phyloP scores from a whole-genome alignment of 805 yeast genomes.

The Pichia kluyveri region DNA sequence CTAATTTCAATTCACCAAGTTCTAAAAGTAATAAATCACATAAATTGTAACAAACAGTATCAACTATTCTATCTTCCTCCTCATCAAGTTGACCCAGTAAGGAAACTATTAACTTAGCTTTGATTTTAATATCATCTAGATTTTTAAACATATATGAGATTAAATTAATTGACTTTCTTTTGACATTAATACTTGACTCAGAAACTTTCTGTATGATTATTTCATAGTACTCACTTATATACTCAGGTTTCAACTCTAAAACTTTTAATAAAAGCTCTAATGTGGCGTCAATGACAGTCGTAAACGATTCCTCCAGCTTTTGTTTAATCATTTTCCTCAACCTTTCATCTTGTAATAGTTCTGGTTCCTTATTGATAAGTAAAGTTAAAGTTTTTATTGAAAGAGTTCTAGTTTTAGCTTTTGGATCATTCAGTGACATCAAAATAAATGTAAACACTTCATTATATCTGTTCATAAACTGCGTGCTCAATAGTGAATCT shows the following conservation, averaged over 20 bases:
- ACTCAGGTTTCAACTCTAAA: constrained; percentile 33
- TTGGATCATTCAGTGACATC: constrained; percentile 37
- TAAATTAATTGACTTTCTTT: constrained; percentile 52
- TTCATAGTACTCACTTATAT: constrained; percentile 39
- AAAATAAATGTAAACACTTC: constrained; percentile 42
- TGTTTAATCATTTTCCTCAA: constrained; percentile 45
- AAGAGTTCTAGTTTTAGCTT: constrained; percentile 46
- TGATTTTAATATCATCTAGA: constrained; percentile 24
- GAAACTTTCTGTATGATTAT: constrained; percentile 39
- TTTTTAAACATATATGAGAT: constrained; percentile 37
- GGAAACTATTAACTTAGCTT: constrained; percentile 38
- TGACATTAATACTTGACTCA: constrained; percentile 57
- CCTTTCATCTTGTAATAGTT: constrained; percentile 38
- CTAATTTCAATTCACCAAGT: neutral
- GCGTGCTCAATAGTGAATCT: constrained; percentile 22
- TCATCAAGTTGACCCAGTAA: constrained; percentile 54
- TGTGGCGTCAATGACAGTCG: constrained; percentile 70
- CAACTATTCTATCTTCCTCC: constrained; percentile 52
- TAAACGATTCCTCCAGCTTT: constrained; percentile 50
- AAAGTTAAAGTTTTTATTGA: constrained; percentile 57
- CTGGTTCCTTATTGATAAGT: constrained; percentile 44
- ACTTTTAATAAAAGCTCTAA: constrained; percentile 54
- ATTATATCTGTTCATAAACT: constrained; percentile 36
- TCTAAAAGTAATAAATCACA: constrained; percentile 29
- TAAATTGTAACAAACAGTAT: constrained; percentile 31